Evolutionary conservation across 495 filamentous ascomycete genomes (phyloP).

Genomic region (Penicillium lividum): DNA sequence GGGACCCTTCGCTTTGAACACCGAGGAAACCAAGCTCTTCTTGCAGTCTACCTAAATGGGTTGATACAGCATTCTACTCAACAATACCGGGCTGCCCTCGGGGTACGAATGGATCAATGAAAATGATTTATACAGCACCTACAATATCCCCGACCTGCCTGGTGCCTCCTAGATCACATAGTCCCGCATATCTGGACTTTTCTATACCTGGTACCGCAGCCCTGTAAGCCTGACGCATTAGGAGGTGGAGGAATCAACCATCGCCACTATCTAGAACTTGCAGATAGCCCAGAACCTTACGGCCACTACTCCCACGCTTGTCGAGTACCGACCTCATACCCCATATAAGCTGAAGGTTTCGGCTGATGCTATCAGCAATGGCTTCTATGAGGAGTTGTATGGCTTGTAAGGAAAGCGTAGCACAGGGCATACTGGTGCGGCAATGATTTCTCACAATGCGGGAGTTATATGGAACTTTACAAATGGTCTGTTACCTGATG

Average conservation of each 20-base stretch:
- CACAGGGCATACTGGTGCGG: slow-evolving; percentile 57
- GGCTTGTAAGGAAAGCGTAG: slow-evolving; percentile 52
- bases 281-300: slow-evolving; percentile 10
- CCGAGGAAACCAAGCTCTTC: slow-evolving; percentile 40
- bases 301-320: slow-evolving; percentile 20
- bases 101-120: slow-evolving; percentile 12
- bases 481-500: slow-evolving; percentile 9
- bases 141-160: slow-evolving; percentile 29
- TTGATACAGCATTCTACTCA: slow-evolving; percentile 25
- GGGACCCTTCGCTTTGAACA: slow-evolving; percentile 33
- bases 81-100: slow-evolving; percentile 16
- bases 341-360: slow-evolving; percentile 34
- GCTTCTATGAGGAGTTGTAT: slow-evolving; percentile 53
- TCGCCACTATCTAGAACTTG: no score
- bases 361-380: slow-evolving; percentile 36
- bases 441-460: slow-evolving; percentile 32
- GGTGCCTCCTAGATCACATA: slow-evolving; percentile 25
- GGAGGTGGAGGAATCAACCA: slow-evolving; percentile 14
- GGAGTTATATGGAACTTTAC: slow-evolving; percentile 36
- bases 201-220: slow-evolving; percentile 17
- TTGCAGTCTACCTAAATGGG: slow-evolving; percentile 26
- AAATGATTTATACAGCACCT: slow-evolving; percentile 16
- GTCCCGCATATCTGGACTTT: slow-evolving; percentile 14
- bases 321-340: slow-evolving; percentile 24
- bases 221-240: slow-evolving; percentile 12